Conservation (phyloP, 495 filamentous ascomycete species). For the Penicillium alfredii region DNA sequence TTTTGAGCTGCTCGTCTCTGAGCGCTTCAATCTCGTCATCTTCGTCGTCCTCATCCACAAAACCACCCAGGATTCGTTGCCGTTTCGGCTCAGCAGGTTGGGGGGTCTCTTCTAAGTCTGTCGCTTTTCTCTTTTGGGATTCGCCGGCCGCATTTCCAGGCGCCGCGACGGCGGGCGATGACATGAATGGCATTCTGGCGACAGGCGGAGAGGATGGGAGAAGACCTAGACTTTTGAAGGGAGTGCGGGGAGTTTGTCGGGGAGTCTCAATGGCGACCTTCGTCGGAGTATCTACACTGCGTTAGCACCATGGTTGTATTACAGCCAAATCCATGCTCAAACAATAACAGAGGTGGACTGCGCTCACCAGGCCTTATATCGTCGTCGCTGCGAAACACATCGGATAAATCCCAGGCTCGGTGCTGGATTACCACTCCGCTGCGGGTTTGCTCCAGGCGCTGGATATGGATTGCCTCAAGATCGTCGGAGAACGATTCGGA, state of each 20-base stretch:
- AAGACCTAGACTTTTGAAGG: slow-evolving; percentile 10
- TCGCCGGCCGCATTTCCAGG: slow-evolving; percentile 16
- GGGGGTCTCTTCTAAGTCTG: slow-evolving; percentile 27
- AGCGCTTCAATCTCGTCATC: slow-evolving; percentile 33
- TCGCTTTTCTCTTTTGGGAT: slow-evolving; percentile 43
- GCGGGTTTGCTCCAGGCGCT: slow-evolving; percentile 44
- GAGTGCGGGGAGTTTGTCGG: slow-evolving; percentile 13
- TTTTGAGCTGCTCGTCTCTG: slow-evolving; percentile 33
- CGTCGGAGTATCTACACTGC: slow-evolving; percentile 40
- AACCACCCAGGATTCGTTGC: slow-evolving; percentile 42
- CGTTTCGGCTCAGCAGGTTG: slow-evolving; percentile 35
- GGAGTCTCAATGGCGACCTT: slow-evolving; percentile 26
- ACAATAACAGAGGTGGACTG: too few relatives aligned
- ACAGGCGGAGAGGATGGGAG: slow-evolving; percentile 32
- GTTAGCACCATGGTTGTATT: too few relatives aligned
- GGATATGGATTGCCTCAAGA: slow-evolving; percentile 50
- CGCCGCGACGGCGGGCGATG: slow-evolving; percentile 42
- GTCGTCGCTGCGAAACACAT: slow-evolving; percentile 60
- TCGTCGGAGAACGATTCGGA: slow-evolving; percentile 53
- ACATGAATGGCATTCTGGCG: slow-evolving; percentile 54
- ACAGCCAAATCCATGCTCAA: too few relatives aligned
- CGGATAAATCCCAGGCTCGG: slow-evolving; percentile 50
- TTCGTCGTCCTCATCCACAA: slow-evolving; percentile 43
- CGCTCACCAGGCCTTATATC: slow-evolving; percentile 44
- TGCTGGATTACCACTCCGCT: slow-evolving; percentile 62